Evolutionary conservation across 1,139 yeast species (phyloP).

Genomic region (Taphrina deformans): DNA sequence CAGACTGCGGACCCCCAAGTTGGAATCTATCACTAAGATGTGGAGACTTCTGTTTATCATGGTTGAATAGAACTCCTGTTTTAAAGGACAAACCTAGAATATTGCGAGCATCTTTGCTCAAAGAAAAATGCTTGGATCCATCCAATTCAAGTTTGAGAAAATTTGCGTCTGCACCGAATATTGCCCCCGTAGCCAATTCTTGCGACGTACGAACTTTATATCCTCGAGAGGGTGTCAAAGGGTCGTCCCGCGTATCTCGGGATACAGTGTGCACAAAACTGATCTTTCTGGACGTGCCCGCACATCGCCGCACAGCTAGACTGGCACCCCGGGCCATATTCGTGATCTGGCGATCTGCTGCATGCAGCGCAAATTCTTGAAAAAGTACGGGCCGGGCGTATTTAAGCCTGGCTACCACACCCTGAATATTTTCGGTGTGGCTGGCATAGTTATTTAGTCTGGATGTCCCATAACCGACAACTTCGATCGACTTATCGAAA

Average conservation of each 20-base stretch:
- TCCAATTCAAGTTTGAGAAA: constrained; percentile 44
- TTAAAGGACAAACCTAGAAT: constrained; percentile 39
- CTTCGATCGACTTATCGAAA: constrained; percentile 29
- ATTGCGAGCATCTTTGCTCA: constrained; percentile 35
- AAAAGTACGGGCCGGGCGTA: constrained; percentile 23
- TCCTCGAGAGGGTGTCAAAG: constrained; percentile 53
- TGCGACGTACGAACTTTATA: constrained; percentile 53
- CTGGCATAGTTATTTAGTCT: constrained; percentile 34
- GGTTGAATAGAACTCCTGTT: constrained; percentile 42
- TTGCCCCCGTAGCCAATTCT: constrained; percentile 57
- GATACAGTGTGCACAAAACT: constrained; percentile 44
- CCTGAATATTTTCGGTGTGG: constrained; percentile 33
- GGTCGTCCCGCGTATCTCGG: constrained; percentile 45
- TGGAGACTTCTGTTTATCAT: constrained; percentile 41
- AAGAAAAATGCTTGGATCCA: constrained; percentile 39
- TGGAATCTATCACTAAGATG: constrained; percentile 54
- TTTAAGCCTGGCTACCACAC: constrained; percentile 17
- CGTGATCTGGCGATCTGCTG: constrained; percentile 61
- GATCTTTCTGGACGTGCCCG: constrained; percentile 48
- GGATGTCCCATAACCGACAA: constrained; percentile 15
- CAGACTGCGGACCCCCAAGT: constrained; percentile 82
- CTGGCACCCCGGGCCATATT: constrained; percentile 47
- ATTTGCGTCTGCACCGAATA: constrained; percentile 44
- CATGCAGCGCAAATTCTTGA: constrained; percentile 62
- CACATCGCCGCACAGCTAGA: constrained; percentile 44